Base-by-base conservation (phyloP, 257 asterid genomes). In the Nicotiana obtusifolia region DNA sequence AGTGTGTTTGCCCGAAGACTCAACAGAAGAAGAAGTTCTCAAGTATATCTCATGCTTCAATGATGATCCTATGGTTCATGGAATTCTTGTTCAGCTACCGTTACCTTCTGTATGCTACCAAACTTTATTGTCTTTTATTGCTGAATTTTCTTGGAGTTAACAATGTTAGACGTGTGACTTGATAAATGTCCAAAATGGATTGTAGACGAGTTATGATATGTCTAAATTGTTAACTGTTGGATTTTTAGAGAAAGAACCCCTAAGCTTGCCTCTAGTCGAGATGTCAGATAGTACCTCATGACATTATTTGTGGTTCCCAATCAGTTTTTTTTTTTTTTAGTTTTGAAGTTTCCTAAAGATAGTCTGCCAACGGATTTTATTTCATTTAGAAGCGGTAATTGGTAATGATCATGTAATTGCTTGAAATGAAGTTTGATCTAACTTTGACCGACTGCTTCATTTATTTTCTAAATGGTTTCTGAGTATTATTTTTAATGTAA, bases 81-180 rank as follows among this genome's bases (percentile, higher is more conserved):
- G 98, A 71, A 95, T 95, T 89, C 97, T 95, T 83, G 98, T 95
- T 84, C 99, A 95, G 94, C 84, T 95, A 84, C 99, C 98, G n/a
- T 83, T 95, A 62, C 99, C 99, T 78, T 84, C 93, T 5, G 99
- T 95, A 92, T 87, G 91, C 82, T 82, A 77, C 86, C 44, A 59
- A 76, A 28, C 47, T 13, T 14, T 0, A 0, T 22, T 49, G 83
- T 82, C 66, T 79, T 24, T 66, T 37, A 49, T 33, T 67, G 24
- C 49, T 33, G 10, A 73, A n/a, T 37, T 64, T 16, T 41, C 22
- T 80, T 79, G 7, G 35, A 41, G 78, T 71, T 71, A 6, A 20
- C 35, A 71, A 71, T 44, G 7, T 71, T 20, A 11, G 35, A 44
- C 4, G 0, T 44, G 20, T 0, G 2, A 71, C 35, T 3, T 44